Evolutionary conservation across 192 early-diverging fungal species (phyloP).

Genomic region (Geranomyces variabilis): DNA sequence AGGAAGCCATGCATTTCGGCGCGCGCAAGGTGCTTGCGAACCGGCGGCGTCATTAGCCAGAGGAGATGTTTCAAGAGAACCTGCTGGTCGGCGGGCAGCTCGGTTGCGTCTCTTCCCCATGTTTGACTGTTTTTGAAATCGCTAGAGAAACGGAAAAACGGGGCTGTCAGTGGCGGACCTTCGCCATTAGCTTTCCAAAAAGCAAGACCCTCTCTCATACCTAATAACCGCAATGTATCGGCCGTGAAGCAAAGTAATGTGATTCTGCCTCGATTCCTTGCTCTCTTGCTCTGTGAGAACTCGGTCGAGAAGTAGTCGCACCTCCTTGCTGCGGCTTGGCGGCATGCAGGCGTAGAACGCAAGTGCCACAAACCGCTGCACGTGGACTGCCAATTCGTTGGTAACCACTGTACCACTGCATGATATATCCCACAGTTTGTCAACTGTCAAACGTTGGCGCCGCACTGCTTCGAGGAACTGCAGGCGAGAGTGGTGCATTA

Average conservation of each 20-base stretch:
- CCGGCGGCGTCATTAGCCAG: conserved; percentile 16
- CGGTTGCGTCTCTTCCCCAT: conserved; percentile 7
- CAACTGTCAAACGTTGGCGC: conserved; percentile 5
- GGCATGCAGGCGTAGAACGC: conserved; percentile 21
- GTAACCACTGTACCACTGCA: background rate
- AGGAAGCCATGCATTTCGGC: conserved; percentile 15
- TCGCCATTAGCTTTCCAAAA: background rate
- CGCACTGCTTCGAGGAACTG: conserved; percentile 16
- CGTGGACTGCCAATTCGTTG: background rate
- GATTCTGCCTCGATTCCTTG: conserved; percentile 7
- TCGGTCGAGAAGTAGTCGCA: conserved; percentile 15
- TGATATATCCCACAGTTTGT: conserved; percentile 4
- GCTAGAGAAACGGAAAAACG: conserved; percentile 2
- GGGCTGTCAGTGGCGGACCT: background rate
- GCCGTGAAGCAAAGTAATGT: conserved; percentile 5
- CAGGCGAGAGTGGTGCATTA: background rate
- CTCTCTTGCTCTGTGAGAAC: conserved; percentile 6
- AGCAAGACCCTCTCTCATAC: background rate
- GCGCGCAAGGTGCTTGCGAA: background rate
- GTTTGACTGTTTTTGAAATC: conserved; percentile 12
- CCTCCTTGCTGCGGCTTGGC: background rate
- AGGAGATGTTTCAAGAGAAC: conserved; percentile 19
- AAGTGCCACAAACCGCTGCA: conserved; percentile 14
- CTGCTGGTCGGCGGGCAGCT: conserved; percentile 14
- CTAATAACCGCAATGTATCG: conserved; percentile 17